These are phyloP conservation scores for Metschnikowia bowlesiae DNA, from an alignment of 805 yeast genomes.

Conservation along the genomic window DNA sequence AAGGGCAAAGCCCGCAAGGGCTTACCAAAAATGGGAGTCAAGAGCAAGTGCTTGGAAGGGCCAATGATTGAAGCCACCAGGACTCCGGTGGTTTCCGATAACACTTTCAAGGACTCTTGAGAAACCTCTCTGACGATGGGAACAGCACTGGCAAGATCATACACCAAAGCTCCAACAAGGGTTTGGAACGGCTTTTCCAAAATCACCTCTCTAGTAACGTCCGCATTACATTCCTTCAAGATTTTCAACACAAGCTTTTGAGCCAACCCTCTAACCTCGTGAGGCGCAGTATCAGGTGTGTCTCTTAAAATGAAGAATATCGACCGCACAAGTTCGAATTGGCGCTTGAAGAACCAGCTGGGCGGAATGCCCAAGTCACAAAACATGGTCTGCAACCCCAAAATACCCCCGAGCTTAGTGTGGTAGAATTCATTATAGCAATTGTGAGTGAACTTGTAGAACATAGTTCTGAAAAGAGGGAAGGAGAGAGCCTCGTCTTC, in stretches of 20 bases:
- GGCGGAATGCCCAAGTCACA: slow-evolving; percentile 64
- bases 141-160: slow-evolving; percentile 88
- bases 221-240: slow-evolving; percentile 59
- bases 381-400: slow-evolving; percentile 73
- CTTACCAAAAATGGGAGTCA: slow-evolving; percentile 94
- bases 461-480: slow-evolving; percentile 70
- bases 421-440: slow-evolving; percentile 89
- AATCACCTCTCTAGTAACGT: slow-evolving; percentile 56
- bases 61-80: slow-evolving; percentile 72
- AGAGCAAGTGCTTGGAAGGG: slow-evolving; percentile 74
- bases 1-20: slow-evolving; percentile 96
- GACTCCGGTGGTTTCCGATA: slow-evolving; percentile 66
- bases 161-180: slow-evolving; percentile 81
- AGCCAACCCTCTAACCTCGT: slow-evolving; percentile 69
- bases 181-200: slow-evolving; percentile 72
- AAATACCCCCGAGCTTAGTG: slow-evolving; percentile 81
- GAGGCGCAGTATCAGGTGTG: slow-evolving; percentile 83
- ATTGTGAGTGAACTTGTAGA: slow-evolving; percentile 80
- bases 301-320: slow-evolving; percentile 88
- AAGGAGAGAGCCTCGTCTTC: slow-evolving; percentile 63
- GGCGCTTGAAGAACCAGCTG: slow-evolving; percentile 70
- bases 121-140: slow-evolving; percentile 78
- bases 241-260: slow-evolving; percentile 60
- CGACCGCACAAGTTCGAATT: slow-evolving; percentile 79
- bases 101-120: slow-evolving; percentile 58